These are phyloP conservation scores for Solanum chacoense DNA, from an alignment of 305 asterid genomes.

Conservation along the genomic window DNA sequence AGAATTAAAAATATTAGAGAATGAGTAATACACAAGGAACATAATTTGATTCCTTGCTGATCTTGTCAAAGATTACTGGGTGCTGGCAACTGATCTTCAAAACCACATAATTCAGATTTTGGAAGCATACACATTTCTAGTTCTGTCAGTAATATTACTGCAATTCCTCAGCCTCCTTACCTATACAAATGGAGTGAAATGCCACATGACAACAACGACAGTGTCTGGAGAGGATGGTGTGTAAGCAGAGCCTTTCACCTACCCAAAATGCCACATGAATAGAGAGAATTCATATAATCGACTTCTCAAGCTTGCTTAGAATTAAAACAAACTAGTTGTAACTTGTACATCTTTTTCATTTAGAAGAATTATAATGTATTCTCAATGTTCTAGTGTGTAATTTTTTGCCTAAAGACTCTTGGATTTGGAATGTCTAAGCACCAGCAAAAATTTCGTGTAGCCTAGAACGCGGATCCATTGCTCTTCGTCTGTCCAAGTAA, in stretches of 20 bases:
- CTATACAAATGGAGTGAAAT: background rate
- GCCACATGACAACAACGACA: background rate
- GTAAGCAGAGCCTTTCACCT: background rate
- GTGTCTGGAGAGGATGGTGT: background rate
- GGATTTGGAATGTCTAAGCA: background rate
- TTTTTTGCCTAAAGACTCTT: background rate
- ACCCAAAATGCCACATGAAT: background rate
- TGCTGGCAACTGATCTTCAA: background rate
- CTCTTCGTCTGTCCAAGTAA: constrained; percentile 54
- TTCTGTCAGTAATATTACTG: background rate
- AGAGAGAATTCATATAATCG: background rate
- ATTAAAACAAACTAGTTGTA: background rate
- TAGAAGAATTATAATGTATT: background rate
- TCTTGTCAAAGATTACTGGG: background rate
- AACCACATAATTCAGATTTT: background rate
- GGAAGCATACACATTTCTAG: background rate
- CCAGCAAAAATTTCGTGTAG: background rate
- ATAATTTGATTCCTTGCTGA: background rate
- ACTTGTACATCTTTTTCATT: background rate
- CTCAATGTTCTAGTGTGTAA: background rate
- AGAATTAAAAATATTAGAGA: background rate
- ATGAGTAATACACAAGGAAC: background rate
- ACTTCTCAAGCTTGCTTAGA: background rate
- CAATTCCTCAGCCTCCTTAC: background rate
- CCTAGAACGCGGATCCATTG: constrained; percentile 63